phyloP scores from a whole-genome alignment of 2,329 filamentous ascomycete species.

The Colletotrichum sp. region DNA sequence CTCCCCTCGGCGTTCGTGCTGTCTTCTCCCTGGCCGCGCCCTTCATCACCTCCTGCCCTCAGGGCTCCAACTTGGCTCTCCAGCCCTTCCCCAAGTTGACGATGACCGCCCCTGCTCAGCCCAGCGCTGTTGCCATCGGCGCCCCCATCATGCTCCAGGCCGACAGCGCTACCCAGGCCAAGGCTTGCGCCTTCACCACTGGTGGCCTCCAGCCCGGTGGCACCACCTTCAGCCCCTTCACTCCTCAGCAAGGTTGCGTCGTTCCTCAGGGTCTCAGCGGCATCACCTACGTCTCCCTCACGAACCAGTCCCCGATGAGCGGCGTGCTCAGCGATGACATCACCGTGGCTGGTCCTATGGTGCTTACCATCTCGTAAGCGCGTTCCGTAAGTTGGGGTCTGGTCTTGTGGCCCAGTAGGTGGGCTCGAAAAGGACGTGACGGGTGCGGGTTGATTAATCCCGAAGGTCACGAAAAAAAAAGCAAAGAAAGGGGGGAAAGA shows the following conservation, averaged over 20 bases:
- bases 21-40: slow-evolving; percentile 77
- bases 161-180: slow-evolving; percentile 54
- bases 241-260: slow-evolving; percentile 58
- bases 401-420: not conserved
- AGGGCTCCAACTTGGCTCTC: slow-evolving; percentile 67
- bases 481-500: not conserved
- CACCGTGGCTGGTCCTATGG: slow-evolving; percentile 69
- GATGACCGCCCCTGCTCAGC: slow-evolving; percentile 51
- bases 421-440: slow-evolving; percentile 3
- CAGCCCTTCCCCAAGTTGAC: slow-evolving; percentile 64
- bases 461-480: not conserved
- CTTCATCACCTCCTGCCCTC: slow-evolving; percentile 75
- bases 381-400: not conserved
- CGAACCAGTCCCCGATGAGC: slow-evolving; percentile 54
- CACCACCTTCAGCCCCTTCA: slow-evolving; percentile 64
- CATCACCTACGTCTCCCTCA: slow-evolving; percentile 71
- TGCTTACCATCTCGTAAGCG: slow-evolving; percentile 56
- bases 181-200: slow-evolving; percentile 72
- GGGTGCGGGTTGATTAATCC: slow-evolving; percentile 16
- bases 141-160: slow-evolving; percentile 54
- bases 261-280: slow-evolving; percentile 68
- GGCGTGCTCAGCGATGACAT: slow-evolving; percentile 65
- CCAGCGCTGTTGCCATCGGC: slow-evolving; percentile 47
- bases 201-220: slow-evolving; percentile 61
- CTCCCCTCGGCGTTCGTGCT: slow-evolving; percentile 68